These are phyloP conservation scores for Polyporus arcularius DNA, from an alignment of 768 basidiomycete species.

Conservation along the genomic window DNA sequence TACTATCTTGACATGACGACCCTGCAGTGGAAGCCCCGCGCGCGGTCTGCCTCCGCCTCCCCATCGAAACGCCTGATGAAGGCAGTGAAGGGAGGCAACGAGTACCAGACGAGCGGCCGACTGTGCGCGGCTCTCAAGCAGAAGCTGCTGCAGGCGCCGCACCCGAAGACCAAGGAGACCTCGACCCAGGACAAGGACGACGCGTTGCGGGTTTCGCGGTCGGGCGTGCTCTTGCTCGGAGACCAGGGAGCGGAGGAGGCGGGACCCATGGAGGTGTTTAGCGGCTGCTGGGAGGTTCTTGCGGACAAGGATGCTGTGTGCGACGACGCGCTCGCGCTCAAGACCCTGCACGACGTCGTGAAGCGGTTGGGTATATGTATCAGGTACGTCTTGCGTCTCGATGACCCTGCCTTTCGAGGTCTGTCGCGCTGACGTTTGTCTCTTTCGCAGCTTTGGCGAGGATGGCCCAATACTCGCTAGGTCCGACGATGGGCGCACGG, in stretches of 20 bases:
- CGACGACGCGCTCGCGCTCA: constrained; percentile 13
- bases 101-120: neutral
- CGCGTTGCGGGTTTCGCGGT: constrained; percentile 4
- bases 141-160: neutral
- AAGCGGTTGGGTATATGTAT: neutral
- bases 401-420: neutral
- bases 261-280: constrained; percentile 4
- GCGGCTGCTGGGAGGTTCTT: constrained; percentile 10
- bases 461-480: neutral
- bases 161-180: neutral
- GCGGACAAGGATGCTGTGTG: neutral
- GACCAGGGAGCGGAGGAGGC: neutral
- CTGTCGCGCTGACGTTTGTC: neutral
- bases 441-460: neutral
- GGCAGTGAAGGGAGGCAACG: neutral
- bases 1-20: constrained; percentile 15
- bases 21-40: constrained; percentile 10
- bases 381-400: neutral
- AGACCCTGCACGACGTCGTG: constrained; percentile 15
- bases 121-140: neutral
- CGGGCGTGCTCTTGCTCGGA: constrained; percentile 7
- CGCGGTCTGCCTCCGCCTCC: constrained; percentile 1
- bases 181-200: neutral
- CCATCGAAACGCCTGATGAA: neutral
- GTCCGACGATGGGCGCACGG: neutral